Base-by-base conservation (phyloP, 2,329 filamentous ascomycete genomes). In the Fusarium sp. region DNA sequence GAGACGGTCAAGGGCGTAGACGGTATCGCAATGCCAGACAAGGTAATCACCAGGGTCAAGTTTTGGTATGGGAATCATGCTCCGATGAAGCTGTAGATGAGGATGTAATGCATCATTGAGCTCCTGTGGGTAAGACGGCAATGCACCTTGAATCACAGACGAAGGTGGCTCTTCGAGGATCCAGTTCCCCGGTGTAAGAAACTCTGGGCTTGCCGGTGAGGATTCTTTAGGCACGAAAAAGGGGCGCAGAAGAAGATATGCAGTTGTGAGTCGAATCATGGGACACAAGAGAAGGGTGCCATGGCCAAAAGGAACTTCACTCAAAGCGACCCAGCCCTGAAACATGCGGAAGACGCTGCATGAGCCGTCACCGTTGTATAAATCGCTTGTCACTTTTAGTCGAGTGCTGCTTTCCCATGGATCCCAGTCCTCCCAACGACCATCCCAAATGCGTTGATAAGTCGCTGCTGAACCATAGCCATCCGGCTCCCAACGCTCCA, bases 341-440 rank as follows among this genome's bases (percentile, higher is more conserved):
- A 92, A 93, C 87, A 94, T 93, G 56, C 93, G 88, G 80, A 95
- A 92, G 82, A 93, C 92, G 56, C 86, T 90, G 81, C 93, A 95
- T 14, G 90, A 90, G 5, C 93, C 92, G 1, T 92, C 89, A 13
- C 92, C 91, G 64, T 93, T 88, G 80, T 95, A 94, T 28, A 95
- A 80, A 79, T 95, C 92, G 74, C 90, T 90, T 6, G 87, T 86
- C 14, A 91, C 91, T 4, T 84, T 83, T 1, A 94, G 83, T 18
- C 93, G 88, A 67, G 89, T 87, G 72, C 88, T 89, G 12, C 89
- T 89, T 80, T 95, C 93, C 89, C 91, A 95, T 0, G 93, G 90
- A 75, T 95, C 92, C 78, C 92, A 94, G 6, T 90, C 84, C 78
- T 95, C 93, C 93, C 93, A 95, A 14, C 87, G 82, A 0, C 93